phyloP scores from a whole-genome alignment of 148 eudicot species.

The Dysphania ambrosioides region DNA sequence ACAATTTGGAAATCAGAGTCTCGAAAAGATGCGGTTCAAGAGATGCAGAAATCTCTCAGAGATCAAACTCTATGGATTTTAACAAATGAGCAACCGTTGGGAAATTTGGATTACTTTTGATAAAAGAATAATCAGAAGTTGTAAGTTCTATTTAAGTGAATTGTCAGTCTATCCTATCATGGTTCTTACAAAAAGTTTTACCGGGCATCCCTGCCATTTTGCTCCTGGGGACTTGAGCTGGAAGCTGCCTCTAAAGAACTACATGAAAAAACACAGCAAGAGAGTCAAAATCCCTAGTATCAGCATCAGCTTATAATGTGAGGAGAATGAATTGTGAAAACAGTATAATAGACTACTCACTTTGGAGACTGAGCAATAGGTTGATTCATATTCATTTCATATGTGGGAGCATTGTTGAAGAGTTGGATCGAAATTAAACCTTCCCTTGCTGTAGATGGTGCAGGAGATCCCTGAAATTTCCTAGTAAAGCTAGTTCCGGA shows the following conservation, averaged over 20 bases:
- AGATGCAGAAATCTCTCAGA: constrained; percentile 15
- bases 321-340: not conserved
- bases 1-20: constrained; percentile 5
- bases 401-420: constrained; percentile 28
- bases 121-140: constrained; percentile 6
- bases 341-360: constrained; percentile 25
- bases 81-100: constrained; percentile 18
- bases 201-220: constrained; percentile 29
- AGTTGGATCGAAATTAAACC: constrained; percentile 46
- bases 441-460: constrained; percentile 39
- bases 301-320: not conserved
- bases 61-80: constrained; percentile 12
- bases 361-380: constrained; percentile 27
- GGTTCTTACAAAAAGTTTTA: not conserved
- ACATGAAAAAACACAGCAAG: not conserved
- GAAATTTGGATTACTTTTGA: not conserved
- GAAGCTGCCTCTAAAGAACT: constrained; percentile 34
- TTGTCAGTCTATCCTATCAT: constrained; percentile 3
- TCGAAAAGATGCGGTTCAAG: constrained; percentile 10
- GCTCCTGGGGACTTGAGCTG: constrained; percentile 22
- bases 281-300: not conserved
- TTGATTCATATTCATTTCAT: constrained; percentile 29
- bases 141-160: not conserved
- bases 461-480: constrained; percentile 47
- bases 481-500: constrained; percentile 28